Evolutionary conservation across 2,329 filamentous ascomycete genomes (phyloP).

Genomic region (Cytospora chrysosperma): DNA sequence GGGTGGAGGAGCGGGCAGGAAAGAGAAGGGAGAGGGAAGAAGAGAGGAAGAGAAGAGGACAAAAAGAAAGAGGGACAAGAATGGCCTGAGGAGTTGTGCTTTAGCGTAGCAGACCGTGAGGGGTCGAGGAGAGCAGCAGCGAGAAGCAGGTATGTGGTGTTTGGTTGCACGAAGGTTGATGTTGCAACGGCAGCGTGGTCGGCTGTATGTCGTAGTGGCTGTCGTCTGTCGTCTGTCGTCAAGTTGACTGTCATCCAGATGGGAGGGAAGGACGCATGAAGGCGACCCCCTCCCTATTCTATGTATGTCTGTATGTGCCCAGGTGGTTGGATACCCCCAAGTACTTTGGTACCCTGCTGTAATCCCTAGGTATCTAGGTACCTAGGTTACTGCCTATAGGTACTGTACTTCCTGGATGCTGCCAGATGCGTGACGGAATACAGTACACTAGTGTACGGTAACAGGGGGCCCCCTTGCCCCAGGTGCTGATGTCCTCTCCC

Average conservation of each 20-base stretch:
- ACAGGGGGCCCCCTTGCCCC: neutral
- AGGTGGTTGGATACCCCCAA: too few species aligned
- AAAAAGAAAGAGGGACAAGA: neutral
- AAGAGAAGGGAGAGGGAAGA: neutral
- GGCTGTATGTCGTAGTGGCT: neutral
- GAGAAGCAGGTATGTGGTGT: neutral
- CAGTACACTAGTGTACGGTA: neutral
- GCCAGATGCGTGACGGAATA: neutral
- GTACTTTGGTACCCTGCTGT: neutral
- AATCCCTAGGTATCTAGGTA: too few species aligned
- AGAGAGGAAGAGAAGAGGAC: neutral
- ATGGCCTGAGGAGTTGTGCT: slow-evolving; percentile 18
- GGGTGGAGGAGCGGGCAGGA: neutral
- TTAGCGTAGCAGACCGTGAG: neutral
- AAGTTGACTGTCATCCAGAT: neutral
- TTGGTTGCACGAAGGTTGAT: neutral
- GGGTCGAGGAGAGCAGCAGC: neutral
- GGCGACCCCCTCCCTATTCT: neutral
- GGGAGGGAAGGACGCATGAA: neutral
- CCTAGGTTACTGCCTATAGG: too few species aligned
- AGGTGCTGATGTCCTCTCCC: neutral
- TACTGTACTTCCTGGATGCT: neutral
- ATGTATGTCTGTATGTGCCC: neutral
- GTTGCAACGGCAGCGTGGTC: neutral
- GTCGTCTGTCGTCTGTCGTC: neutral